A percentile compares a stretch with the other conserved stretches of the same genome.
phyloP scores from a whole-genome alignment of 208 protist species.

The Trypanosoma rangeli region DNA sequence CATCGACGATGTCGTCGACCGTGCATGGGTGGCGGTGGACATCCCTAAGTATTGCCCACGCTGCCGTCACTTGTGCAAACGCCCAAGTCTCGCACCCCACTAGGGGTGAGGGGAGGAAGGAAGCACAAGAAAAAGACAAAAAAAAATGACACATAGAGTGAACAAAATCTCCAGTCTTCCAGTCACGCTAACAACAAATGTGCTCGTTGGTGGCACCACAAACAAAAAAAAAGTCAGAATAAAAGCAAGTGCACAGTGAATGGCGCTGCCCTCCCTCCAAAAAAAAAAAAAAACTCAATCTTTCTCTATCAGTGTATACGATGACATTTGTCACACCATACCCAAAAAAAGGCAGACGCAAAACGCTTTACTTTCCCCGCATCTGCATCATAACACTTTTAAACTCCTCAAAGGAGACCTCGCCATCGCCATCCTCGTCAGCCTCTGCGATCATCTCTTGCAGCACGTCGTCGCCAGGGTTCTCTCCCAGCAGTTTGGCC shows the following conservation, averaged over 20 bases:
- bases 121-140: conserved; percentile 5
- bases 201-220: neutral
- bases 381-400: conserved; percentile 94
- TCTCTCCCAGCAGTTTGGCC: conserved; percentile 95
- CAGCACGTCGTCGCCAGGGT: conserved; percentile 96
- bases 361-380: conserved; percentile 70
- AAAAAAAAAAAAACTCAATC: neutral
- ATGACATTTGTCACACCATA: neutral
- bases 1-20: neutral
- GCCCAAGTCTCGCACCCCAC: neutral
- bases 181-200: neutral
- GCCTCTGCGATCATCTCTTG: conserved; percentile 98
- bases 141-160: neutral
- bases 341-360: neutral
- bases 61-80: neutral
- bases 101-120: neutral
- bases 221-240: neutral
- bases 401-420: conserved; percentile 96
- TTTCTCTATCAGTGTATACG: neutral
- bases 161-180: neutral
- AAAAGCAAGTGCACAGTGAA: neutral
- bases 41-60: neutral
- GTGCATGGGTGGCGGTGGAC: neutral
- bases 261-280: neutral
- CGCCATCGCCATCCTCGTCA: conserved; percentile 95